phyloP scores from a whole-genome alignment of 495 filamentous ascomycete species.

The Lasiosphaeria hispida region DNA sequence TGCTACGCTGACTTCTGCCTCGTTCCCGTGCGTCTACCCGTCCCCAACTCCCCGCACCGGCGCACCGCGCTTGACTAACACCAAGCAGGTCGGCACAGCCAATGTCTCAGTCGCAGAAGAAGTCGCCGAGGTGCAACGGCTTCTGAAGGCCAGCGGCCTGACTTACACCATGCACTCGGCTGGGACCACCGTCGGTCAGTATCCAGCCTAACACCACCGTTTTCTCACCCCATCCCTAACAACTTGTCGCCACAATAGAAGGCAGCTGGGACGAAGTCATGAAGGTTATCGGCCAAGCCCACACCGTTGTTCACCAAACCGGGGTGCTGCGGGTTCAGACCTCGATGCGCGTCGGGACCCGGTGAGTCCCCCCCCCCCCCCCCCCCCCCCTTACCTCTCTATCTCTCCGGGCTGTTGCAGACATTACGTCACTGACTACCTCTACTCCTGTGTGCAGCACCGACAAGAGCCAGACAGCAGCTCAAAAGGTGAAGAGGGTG shows the following conservation, averaged over 20 bases:
- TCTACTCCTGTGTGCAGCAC: conserved; percentile 31
- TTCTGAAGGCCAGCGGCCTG: conserved; percentile 75
- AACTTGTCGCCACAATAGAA: conserved; percentile 51
- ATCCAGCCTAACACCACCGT: too few species aligned
- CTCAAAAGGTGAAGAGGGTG: conserved; percentile 47
- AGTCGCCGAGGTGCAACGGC: conserved; percentile 83
- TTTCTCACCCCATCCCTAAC: neutral
- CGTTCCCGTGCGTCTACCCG: conserved; percentile 59
- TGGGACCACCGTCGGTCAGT: conserved; percentile 85
- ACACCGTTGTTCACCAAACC: conserved; percentile 75
- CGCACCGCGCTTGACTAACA: neutral
- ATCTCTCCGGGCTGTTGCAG: too few species aligned
- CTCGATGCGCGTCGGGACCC: conserved; percentile 82
- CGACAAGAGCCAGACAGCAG: conserved; percentile 48
- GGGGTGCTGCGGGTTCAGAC: conserved; percentile 83
- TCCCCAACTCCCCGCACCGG: neutral
- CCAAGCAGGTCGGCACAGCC: conserved; percentile 69
- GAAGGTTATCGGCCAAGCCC: conserved; percentile 84
- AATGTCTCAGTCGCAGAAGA: conserved; percentile 81
- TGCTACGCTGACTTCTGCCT: conserved; percentile 83
- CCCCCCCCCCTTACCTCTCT: too few species aligned
- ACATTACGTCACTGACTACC: neutral
- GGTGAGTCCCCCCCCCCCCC: conserved; percentile 51
- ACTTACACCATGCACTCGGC: conserved; percentile 87
- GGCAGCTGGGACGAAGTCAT: conserved; percentile 90